These are phyloP conservation scores for Epichloe bromicola DNA, from an alignment of 2,329 filamentous ascomycete genomes.

Conservation along the genomic window DNA sequence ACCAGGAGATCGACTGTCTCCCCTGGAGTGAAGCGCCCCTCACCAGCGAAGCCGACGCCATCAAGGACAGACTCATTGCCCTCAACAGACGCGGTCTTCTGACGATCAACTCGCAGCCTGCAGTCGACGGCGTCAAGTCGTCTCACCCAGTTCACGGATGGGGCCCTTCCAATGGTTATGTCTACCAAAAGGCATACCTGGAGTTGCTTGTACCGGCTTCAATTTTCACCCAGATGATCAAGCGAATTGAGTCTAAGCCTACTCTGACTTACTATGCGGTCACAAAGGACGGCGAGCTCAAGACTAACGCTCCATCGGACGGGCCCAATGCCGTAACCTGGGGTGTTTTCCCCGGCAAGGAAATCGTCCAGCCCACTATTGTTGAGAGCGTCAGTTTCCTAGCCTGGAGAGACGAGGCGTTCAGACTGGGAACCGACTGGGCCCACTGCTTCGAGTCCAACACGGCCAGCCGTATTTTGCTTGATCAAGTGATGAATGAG, in stretches of 20 bases:
- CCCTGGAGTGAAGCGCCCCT: slow-evolving; percentile 93
- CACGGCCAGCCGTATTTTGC: slow-evolving; percentile 65
- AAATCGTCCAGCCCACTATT: slow-evolving; percentile 99
- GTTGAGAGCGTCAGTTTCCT: slow-evolving; percentile 96
- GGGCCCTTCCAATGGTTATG: slow-evolving; percentile 90
- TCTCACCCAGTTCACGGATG: slow-evolving; percentile 80
- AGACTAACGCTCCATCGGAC: slow-evolving; percentile 72
- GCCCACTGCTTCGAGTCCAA: slow-evolving; percentile 72
- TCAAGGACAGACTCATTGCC: slow-evolving; percentile 63
- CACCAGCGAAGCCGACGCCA: slow-evolving; percentile 65
- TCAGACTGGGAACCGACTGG: slow-evolving; percentile 85
- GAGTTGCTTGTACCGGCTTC: slow-evolving; percentile 79
- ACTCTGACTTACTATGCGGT: slow-evolving; percentile 93
- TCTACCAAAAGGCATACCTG: slow-evolving; percentile 96
- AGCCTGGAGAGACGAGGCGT: slow-evolving; percentile 97
- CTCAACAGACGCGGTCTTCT: slow-evolving; percentile 80
- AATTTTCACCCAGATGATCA: slow-evolving; percentile 63
- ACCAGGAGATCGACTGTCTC: slow-evolving; percentile 65
- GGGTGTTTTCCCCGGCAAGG: slow-evolving; percentile 95
- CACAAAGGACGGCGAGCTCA: slow-evolving; percentile 67
- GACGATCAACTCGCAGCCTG: slow-evolving; percentile 95
- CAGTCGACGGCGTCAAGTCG: slow-evolving; percentile 82
- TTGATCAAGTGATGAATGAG: slow-evolving; percentile 71
- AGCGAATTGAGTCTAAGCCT: slow-evolving; percentile 61
- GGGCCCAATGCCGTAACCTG: slow-evolving; percentile 97